Evolutionary conservation across 2,329 filamentous ascomycete species (phyloP).

Genomic region (Dactylellina drechsleri): DNA sequence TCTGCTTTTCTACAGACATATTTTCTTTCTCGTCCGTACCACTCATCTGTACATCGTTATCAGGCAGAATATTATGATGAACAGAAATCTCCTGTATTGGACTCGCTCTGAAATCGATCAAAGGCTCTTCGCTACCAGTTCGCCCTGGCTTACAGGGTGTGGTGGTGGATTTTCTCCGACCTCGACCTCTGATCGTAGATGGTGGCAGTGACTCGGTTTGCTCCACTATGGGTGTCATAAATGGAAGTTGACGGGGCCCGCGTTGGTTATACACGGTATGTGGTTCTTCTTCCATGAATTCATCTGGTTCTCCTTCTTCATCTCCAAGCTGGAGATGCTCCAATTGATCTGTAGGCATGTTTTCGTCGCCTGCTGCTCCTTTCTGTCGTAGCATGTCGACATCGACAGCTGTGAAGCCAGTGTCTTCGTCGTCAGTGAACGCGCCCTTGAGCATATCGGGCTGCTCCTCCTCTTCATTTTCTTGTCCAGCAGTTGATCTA

Average conservation of each 20-base stretch:
- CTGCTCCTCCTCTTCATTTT: constrained; percentile 57
- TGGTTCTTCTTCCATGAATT: constrained; percentile 60
- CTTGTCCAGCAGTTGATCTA: constrained; percentile 59
- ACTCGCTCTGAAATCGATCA: constrained; percentile 67
- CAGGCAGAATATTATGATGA: constrained; percentile 59
- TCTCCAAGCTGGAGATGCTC: constrained; percentile 47
- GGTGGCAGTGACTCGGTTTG: constrained; percentile 76
- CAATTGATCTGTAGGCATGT: constrained; percentile 59
- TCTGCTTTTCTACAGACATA: constrained; percentile 59
- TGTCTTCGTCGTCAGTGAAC: constrained; percentile 47
- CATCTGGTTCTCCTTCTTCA: constrained; percentile 55
- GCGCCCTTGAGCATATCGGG: constrained; percentile 46
- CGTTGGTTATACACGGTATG: constrained; percentile 55
- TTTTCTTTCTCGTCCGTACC: constrained; percentile 62
- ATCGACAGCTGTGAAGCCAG: constrained; percentile 55
- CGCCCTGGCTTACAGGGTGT: constrained; percentile 57
- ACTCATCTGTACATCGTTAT: constrained; percentile 63
- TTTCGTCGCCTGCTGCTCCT: constrained; percentile 61
- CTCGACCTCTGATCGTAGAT: constrained; percentile 59
- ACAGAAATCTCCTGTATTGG: constrained; percentile 74
- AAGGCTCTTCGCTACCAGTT: constrained; percentile 60
- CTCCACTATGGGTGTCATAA: constrained; percentile 99
- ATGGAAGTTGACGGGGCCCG: constrained; percentile 85
- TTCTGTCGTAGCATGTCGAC: constrained; percentile 59
- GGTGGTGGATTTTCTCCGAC: constrained; percentile 56